These are phyloP conservation scores for Daldinia vernicosa DNA, from an alignment of 495 filamentous ascomycete species.

Conservation along the genomic window DNA sequence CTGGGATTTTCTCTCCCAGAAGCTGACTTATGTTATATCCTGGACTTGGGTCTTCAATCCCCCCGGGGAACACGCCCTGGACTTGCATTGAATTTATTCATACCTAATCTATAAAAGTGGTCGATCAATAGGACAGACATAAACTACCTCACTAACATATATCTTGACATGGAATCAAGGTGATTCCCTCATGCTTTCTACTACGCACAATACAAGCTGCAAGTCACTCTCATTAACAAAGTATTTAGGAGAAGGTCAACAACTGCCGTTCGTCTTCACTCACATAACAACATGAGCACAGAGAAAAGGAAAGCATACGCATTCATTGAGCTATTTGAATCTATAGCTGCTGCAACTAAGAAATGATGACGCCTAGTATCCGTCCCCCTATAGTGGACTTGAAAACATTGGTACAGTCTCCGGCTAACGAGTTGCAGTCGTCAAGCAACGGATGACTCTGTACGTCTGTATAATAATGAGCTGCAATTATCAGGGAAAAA, in stretches of 20 bases:
- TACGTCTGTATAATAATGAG: background rate
- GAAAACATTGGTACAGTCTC: constrained; percentile 12
- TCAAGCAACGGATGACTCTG: background rate
- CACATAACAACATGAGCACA: background rate
- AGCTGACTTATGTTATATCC: background rate
- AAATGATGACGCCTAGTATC: constrained; percentile 4
- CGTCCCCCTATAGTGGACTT: constrained; percentile 14
- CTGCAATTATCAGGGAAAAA: constrained; percentile 13
- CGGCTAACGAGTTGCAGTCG: background rate
- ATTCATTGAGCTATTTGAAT: constrained; percentile 29
- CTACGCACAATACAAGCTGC: background rate
- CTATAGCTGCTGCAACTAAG: constrained; percentile 17
- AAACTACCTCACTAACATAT: no score
- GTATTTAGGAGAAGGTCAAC: background rate
- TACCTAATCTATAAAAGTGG: no score
- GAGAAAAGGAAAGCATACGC: constrained; percentile 17
- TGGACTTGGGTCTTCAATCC: no score
- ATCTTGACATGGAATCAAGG: background rate
- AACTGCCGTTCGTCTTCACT: background rate
- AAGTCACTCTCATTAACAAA: background rate
- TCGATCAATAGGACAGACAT: no score
- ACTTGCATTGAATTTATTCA: no score
- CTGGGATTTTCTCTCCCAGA: background rate
- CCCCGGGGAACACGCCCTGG: no score
- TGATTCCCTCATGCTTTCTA: background rate